A percentile compares a stretch with the other conserved stretches of the same genome.
phyloP scores from a whole-genome alignment of 495 filamentous ascomycete species.

The Sabuloglossum arenarium region DNA sequence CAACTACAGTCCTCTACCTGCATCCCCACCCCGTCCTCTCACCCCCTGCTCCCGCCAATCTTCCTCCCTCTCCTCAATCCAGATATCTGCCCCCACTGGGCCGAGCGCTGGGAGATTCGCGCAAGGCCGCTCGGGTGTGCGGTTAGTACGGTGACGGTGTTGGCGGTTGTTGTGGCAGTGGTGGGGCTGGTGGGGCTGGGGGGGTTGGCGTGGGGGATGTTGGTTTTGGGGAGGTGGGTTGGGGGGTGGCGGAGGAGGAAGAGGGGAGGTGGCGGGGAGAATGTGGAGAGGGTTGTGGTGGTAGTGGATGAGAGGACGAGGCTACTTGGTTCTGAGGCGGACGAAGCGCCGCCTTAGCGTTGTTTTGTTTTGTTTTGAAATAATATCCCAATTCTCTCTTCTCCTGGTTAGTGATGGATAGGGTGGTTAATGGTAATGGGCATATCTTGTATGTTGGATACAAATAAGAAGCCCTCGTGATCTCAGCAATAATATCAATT shows the following conservation, averaged over 20 bases:
- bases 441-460: too few species aligned
- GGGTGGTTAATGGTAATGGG: too few species aligned
- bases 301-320: background rate
- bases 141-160: constrained; percentile 27
- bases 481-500: too few species aligned
- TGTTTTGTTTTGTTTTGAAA: too few species aligned
- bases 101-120: constrained; percentile 32
- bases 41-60: constrained; percentile 23
- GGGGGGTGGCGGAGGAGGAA: constrained; percentile 11
- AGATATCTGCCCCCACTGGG: constrained; percentile 25
- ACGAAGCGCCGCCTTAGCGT: constrained; percentile 4
- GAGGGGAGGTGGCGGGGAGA: constrained; percentile 5
- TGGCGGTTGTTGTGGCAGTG: constrained; percentile 22
- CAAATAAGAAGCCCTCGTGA: too few species aligned
- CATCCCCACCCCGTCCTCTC: constrained; percentile 21
- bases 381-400: too few species aligned
- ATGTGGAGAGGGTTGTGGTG: constrained; percentile 5
- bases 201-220: constrained; percentile 12
- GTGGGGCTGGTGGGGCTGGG: constrained; percentile 18
- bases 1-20: constrained; percentile 28
- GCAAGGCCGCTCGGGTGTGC: constrained; percentile 27
- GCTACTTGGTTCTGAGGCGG: constrained; percentile 15
- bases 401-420: too few species aligned
- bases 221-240: constrained; percentile 13
- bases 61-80: constrained; percentile 23